These are phyloP conservation scores for Penicillium fimorum DNA, from an alignment of 495 filamentous ascomycete species.

Conservation along the genomic window DNA sequence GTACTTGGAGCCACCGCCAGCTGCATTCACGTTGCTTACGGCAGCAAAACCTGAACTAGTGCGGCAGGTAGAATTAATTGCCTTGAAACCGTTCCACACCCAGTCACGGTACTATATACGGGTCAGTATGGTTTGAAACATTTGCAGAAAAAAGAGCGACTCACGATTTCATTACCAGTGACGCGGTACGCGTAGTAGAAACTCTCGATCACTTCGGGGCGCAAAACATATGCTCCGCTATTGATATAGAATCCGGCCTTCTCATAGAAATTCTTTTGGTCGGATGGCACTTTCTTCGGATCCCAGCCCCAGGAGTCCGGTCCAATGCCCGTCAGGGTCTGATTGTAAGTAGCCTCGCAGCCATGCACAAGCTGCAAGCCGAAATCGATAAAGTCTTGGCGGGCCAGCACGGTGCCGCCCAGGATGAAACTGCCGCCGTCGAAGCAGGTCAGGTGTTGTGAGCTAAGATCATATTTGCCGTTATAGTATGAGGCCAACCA, in stretches of 20 bases:
- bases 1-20: slow-evolving; percentile 56
- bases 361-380: slow-evolving; percentile 70
- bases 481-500: slow-evolving; percentile 67
- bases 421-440: slow-evolving; percentile 84
- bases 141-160: neutral
- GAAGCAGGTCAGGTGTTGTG: slow-evolving; percentile 78
- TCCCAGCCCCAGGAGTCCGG: slow-evolving; percentile 79
- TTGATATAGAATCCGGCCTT: slow-evolving; percentile 72
- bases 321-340: slow-evolving; percentile 70
- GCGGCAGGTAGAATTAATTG: slow-evolving; percentile 63
- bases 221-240: slow-evolving; percentile 61
- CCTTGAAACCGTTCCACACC: slow-evolving; percentile 79
- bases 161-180: slow-evolving; percentile 60
- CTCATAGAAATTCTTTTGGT: slow-evolving; percentile 58
- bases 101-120: slow-evolving; percentile 67
- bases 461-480: slow-evolving; percentile 48
- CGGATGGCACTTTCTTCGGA: slow-evolving; percentile 41
- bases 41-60: slow-evolving; percentile 66
- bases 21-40: slow-evolving; percentile 63
- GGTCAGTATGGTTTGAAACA: slow-evolving; percentile 12
- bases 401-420: slow-evolving; percentile 67
- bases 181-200: slow-evolving; percentile 85
- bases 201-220: slow-evolving; percentile 84
- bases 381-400: slow-evolving; percentile 66
- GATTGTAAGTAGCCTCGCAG: slow-evolving; percentile 72